Base-by-base conservation (phyloP, 1,284 basidiomycete genomes). In the Kwoniella shivajii region DNA sequence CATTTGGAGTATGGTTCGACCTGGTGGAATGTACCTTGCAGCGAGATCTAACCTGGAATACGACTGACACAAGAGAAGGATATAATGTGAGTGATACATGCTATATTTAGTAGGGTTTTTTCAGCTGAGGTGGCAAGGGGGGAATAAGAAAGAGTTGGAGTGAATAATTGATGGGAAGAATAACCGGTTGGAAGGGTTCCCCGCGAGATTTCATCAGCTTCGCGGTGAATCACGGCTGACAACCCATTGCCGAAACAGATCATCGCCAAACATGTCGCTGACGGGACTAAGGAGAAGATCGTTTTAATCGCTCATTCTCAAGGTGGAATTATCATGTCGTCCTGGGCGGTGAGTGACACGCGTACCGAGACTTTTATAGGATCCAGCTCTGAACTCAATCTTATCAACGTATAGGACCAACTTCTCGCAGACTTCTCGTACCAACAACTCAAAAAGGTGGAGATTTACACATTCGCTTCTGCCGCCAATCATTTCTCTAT, bases 391-490 rank as follows among this genome's bases (percentile, higher is more conserved):
- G 11, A 36, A 16, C 16, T 34, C 39, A 20, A 47, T 22, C 30
- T 33, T 4, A 18, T 14, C 33, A 22, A 18, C 45, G n/a, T 16
- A 14, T 50, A 67, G 64, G 65, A 67, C 57, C 65, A 67, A 50
- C 62, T 72, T 22, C 64, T 72, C n/a, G 48, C 60, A 39, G 68
- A 72, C 51, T 70, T 70, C 43, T 56, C 65, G 24, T 31, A 56
- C 30, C 60, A 59, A 24, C 31, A 56, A 6, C 66, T 71, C 16
- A 20, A 51, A 47, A 71, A 70, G 50, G 52, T 72, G 50, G 71
- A 74, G 54, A 57, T 74, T 36, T 74, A 74, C 64, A 72, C 72
- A 0, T 74, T 74, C 48, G 71, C 69, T 5, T 61, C 59, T 0
- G 72, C 69, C 11, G 69, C 70, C n/a, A 72, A 69, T 52, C 72